phyloP scores from a whole-genome alignment of 306 rosid species.

The Trifolium fragiferum region DNA sequence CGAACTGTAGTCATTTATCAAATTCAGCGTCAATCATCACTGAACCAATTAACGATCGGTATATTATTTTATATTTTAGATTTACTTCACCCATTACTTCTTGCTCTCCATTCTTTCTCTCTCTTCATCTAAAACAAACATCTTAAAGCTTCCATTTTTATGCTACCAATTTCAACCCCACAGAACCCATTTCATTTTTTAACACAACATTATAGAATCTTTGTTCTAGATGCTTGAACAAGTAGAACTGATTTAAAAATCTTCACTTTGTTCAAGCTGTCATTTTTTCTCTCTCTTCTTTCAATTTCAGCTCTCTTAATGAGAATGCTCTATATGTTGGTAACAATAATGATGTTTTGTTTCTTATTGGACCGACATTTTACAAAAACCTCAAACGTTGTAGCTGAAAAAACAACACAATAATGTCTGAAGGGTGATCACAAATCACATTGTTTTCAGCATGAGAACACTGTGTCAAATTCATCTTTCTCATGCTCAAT shows the following conservation, averaged over 20 bases:
- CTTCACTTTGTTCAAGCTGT: slow-evolving; percentile 40
- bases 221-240: slow-evolving; percentile 39
- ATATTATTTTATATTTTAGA: slow-evolving; percentile 12
- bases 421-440: slow-evolving; percentile 69
- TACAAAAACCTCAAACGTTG: slow-evolving; percentile 29
- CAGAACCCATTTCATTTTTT: slow-evolving; percentile 1
- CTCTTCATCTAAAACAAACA: slow-evolving; percentile 27
- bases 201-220: slow-evolving; percentile 48
- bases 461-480: slow-evolving; percentile 72
- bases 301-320: slow-evolving; percentile 40
- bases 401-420: slow-evolving; percentile 43
- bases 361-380: slow-evolving; percentile 46
- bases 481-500: slow-evolving; percentile 75
- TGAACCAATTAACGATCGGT: too few relatives aligned
- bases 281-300: slow-evolving; percentile 10
- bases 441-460: slow-evolving; percentile 62
- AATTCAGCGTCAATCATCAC: too few relatives aligned
- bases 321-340: slow-evolving; percentile 50
- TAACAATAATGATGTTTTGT: slow-evolving; percentile 44
- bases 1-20: too few relatives aligned
- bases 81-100: slow-evolving; percentile 52
- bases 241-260: slow-evolving; percentile 40
- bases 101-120: slow-evolving; percentile 51
- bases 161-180: slow-evolving; percentile 45
- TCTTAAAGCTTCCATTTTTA: slow-evolving; percentile 49